Evolutionary conservation across 371 early-diverging fungal genomes (phyloP).

Genomic region (Mucor racemosus): DNA sequence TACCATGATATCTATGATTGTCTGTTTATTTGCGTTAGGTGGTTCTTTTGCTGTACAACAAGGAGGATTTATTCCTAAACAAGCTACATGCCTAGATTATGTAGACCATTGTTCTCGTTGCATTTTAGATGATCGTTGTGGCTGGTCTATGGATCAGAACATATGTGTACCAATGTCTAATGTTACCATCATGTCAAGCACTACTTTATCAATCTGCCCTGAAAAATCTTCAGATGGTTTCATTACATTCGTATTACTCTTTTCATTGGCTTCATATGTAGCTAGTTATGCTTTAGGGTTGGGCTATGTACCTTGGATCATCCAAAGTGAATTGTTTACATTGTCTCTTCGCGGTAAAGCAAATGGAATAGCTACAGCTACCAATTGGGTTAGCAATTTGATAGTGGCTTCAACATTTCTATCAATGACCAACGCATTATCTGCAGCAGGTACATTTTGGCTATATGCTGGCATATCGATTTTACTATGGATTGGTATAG

Average conservation of each 20-base stretch:
- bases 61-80: slow-evolving; percentile 53
- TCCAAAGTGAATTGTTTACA: slow-evolving; percentile 66
- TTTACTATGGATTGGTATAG: slow-evolving; percentile 59
- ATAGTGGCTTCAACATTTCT: slow-evolving; percentile 59
- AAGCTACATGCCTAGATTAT: slow-evolving; percentile 53
- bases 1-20: slow-evolving; percentile 59
- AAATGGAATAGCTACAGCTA: slow-evolving; percentile 63
- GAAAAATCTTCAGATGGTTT: slow-evolving; percentile 22
- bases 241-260: slow-evolving; percentile 25
- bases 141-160: slow-evolving; percentile 30
- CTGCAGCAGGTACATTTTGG: slow-evolving; percentile 63
- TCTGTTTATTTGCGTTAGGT: slow-evolving; percentile 54
- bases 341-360: slow-evolving; percentile 62
- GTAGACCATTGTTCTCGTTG: slow-evolving; percentile 64
- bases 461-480: slow-evolving; percentile 57
- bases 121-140: slow-evolving; percentile 63
- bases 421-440: slow-evolving; percentile 54
- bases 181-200: neutral
- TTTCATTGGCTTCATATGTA: slow-evolving; percentile 54
- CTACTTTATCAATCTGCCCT: slow-evolving; percentile 26
- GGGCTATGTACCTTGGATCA: slow-evolving; percentile 62
- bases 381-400: slow-evolving; percentile 65
- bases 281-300: slow-evolving; percentile 67
- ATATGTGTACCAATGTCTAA: slow-evolving; percentile 21
- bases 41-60: slow-evolving; percentile 56